Evolutionary conservation across 257 asterid species (phyloP).

Genomic region (Solanum sitiens): DNA sequence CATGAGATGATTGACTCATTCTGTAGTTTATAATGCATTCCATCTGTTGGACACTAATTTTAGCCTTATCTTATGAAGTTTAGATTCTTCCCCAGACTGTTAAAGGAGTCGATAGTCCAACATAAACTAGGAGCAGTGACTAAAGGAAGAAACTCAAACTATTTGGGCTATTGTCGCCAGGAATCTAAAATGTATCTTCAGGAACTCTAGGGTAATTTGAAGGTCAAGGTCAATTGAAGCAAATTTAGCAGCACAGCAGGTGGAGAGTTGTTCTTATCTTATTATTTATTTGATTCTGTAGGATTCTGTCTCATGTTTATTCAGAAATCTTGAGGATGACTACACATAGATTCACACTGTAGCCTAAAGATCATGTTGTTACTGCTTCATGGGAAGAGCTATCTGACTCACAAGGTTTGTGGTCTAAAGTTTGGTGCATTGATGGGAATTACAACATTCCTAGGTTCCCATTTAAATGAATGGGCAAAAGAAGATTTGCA

Average conservation of each 20-base stretch:
- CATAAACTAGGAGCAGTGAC: not conserved
- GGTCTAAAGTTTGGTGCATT: not conserved
- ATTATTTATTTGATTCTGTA: not conserved
- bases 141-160: not conserved
- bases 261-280: not conserved
- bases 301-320: not conserved
- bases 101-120: not conserved
- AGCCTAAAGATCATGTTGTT: not conserved
- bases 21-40: not conserved
- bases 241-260: not conserved
- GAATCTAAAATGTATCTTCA: not conserved
- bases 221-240: not conserved
- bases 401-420: not conserved
- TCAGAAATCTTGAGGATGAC: not conserved
- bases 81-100: not conserved
- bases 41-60: not conserved
- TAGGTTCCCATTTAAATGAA: not conserved
- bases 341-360: not conserved
- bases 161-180: not conserved
- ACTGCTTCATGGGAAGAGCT: not conserved
- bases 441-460: not conserved
- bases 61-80: not conserved
- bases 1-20: not conserved
- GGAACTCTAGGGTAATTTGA: not conserved
- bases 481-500: not conserved